These are phyloP conservation scores for Coffea humblotiana DNA, from an alignment of 305 asterid genomes.

Conservation along the genomic window DNA sequence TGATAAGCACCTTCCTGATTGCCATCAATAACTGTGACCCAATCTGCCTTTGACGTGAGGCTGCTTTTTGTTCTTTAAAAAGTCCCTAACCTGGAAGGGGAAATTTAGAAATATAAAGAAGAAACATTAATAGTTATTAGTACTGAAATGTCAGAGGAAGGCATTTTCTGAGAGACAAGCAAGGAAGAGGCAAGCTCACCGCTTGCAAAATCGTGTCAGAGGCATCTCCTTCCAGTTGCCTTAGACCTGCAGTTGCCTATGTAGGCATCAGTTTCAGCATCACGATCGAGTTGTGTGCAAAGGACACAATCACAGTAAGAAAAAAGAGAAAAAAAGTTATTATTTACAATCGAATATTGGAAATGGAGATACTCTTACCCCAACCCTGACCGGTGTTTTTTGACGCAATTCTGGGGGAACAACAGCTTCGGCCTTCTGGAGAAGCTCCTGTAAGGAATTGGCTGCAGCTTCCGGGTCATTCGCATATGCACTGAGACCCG, in stretches of 20 bases:
- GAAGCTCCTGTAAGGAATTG: conserved; percentile 43
- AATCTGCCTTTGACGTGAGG: conserved; percentile 43
- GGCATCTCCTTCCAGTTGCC: conserved; percentile 53
- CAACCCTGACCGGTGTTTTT: conserved; percentile 61
- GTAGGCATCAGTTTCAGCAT: conserved; percentile 17
- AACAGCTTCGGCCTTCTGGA: conserved; percentile 49
- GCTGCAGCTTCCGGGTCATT: conserved; percentile 58
- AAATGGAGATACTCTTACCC: conserved; percentile 39
- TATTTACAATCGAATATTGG: not conserved
- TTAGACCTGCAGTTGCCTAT: conserved; percentile 87
- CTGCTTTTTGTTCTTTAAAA: conserved; percentile 46
- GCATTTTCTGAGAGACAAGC: not conserved
- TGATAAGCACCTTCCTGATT: conserved; percentile 68
- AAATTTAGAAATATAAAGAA: conserved; percentile 2
- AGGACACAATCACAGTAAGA: not conserved
- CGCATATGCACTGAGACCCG: conserved; percentile 69
- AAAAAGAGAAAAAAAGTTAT: not conserved
- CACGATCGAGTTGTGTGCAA: not conserved
- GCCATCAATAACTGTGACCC: conserved; percentile 64
- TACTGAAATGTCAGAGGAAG: not conserved
- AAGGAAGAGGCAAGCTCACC: conserved; percentile 30
- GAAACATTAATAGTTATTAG: not conserved
- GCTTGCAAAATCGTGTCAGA: conserved; percentile 70
- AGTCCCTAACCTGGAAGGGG: conserved; percentile 48
- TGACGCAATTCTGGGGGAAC: conserved; percentile 44